These are phyloP conservation scores for Phytophthora cajani DNA, from an alignment of 352 stramenopile genomes.

Conservation along the genomic window DNA sequence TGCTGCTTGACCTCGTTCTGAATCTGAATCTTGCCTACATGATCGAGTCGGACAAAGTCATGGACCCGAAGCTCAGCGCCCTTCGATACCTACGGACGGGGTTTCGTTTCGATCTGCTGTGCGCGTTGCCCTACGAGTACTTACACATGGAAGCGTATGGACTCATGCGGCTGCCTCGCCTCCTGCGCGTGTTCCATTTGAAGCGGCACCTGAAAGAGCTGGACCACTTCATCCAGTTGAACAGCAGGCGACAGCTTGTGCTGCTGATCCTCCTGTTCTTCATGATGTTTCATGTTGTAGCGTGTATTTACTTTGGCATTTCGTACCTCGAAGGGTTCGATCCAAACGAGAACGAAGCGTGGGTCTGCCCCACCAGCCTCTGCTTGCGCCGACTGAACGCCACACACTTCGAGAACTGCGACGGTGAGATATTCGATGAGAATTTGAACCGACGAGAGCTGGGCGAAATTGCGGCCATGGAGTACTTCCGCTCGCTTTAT, in stretches of 20 bases:
- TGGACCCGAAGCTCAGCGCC: neutral
- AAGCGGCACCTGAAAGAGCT: neutral
- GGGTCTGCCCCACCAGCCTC: slow-evolving; percentile 1
- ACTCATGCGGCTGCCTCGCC: neutral
- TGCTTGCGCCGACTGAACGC: neutral
- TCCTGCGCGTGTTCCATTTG: neutral
- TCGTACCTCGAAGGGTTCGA: neutral
- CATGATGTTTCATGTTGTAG: neutral
- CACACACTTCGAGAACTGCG: neutral
- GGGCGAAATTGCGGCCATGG: slow-evolving; percentile 1
- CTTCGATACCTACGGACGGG: neutral
- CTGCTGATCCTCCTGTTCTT: neutral
- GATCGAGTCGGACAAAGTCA: neutral
- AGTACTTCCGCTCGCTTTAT: slow-evolving; percentile 49
- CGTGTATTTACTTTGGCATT: neutral
- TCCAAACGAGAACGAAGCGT: slow-evolving; percentile 1
- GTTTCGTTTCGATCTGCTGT: neutral
- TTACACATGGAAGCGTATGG: neutral
- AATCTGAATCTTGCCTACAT: neutral
- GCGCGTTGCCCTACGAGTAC: neutral
- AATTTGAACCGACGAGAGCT: neutral
- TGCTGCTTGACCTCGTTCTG: neutral
- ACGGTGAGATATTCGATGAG: neutral
- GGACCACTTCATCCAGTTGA: neutral
- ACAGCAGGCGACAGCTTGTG: neutral